These are phyloP conservation scores for Clausena lansium DNA, from an alignment of 345 rosid genomes.

Conservation along the genomic window DNA sequence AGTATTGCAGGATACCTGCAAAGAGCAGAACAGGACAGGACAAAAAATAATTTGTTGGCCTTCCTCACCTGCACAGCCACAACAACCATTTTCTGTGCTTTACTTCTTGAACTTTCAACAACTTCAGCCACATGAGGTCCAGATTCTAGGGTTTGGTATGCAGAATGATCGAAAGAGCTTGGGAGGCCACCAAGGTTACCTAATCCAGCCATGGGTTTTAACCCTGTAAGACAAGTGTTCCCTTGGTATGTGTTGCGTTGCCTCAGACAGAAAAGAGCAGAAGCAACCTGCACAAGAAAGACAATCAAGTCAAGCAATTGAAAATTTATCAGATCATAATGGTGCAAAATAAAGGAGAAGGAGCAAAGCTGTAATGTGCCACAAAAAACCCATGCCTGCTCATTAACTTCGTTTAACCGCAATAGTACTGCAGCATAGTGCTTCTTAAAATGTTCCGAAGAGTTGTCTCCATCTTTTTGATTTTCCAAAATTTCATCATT, in stretches of 20 bases:
- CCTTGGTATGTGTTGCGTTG: constrained; percentile 78
- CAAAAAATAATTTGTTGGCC: not conserved
- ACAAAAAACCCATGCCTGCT: constrained; percentile 49
- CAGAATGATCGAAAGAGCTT: constrained; percentile 37
- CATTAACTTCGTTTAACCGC: constrained; percentile 69
- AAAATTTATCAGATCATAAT: not conserved
- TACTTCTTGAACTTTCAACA: constrained; percentile 60
- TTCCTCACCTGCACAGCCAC: constrained; percentile 61
- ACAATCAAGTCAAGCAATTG: constrained; percentile 15
- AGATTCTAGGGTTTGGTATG: constrained; percentile 46
- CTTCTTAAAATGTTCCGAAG: constrained; percentile 68
- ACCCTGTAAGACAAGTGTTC: constrained; percentile 28
- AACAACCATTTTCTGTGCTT: constrained; percentile 67
- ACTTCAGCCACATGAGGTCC: constrained; percentile 68
- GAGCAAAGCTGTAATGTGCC: constrained; percentile 19
- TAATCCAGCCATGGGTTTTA: constrained; percentile 25
- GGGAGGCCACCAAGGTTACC: constrained; percentile 43
- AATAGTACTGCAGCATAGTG: constrained; percentile 76
- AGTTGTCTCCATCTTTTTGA: constrained; percentile 51
- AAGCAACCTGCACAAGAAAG: constrained; percentile 54
- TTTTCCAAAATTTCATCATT: constrained; percentile 61
- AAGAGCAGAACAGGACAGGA: not conserved
- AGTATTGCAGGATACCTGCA: not conserved
- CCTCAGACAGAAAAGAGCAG: constrained; percentile 67
- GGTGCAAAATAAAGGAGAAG: constrained; percentile 8